Evolutionary conservation across 2,329 filamentous ascomycete species (phyloP).

Genomic region (Teratosphaeria epicoccoides): DNA sequence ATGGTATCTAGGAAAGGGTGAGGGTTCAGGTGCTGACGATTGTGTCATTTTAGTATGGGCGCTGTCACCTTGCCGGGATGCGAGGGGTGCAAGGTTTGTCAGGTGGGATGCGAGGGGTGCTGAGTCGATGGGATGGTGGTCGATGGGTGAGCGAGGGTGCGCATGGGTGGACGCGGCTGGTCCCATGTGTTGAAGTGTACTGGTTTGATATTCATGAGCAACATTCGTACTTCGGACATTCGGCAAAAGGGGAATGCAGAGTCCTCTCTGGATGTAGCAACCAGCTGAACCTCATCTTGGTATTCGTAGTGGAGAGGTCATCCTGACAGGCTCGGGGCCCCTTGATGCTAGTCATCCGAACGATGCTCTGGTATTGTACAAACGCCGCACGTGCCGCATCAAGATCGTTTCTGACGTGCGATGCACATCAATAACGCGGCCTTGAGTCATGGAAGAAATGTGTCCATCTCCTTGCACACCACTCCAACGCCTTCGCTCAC

Average conservation of each 20-base stretch:
- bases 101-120: neutral
- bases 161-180: too few species aligned
- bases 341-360: neutral
- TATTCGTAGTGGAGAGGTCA: constrained; percentile 16
- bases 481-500: constrained; percentile 7
- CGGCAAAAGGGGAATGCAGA: too few species aligned
- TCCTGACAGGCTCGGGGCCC: constrained; percentile 16
- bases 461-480: constrained; percentile 1
- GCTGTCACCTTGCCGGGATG: neutral
- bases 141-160: too few species aligned
- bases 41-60: neutral
- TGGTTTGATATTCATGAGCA: neutral
- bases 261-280: too few species aligned
- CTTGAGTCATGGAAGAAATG: constrained; percentile 1
- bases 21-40: neutral
- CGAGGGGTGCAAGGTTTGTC: neutral
- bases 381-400: constrained; percentile 4
- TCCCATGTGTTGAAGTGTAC: neutral
- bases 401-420: neutral
- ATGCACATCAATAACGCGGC: neutral
- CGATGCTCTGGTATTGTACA: neutral
- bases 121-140: neutral
- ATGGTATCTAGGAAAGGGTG: neutral
- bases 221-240: too few species aligned
- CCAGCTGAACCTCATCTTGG: too few species aligned